Base-by-base conservation (phyloP, 2,329 filamentous ascomycete genomes). In the Arachnomyces sp. region DNA sequence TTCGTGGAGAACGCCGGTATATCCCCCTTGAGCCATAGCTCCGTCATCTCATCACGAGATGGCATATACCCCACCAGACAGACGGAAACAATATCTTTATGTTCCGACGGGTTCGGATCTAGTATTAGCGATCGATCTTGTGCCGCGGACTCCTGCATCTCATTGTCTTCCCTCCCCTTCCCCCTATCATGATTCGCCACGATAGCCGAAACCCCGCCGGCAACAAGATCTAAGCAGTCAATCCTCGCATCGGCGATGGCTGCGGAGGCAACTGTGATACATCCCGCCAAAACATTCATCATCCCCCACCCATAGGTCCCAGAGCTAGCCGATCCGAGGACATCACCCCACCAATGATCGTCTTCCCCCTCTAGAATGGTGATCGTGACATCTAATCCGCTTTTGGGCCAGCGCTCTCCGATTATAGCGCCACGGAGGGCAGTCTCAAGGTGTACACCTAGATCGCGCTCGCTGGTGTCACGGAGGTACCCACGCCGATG, bases 351-450 rank as follows among this genome's bases (percentile, higher is more conserved):
- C 72, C 76, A 80, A 28, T 71, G 69, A 53, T 90, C 84, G 59
- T 95, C 86, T 56, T 96, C 92, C 3, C 87, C 90, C 66, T 98
- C 92, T 13, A 98, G 72, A 36, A 98, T 80, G 0, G 88, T 95
- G 36, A 98, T 80, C 13, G 95, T 82, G 31, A 98, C 82, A 59
- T 98, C 92, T n/a, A 95, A 82, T 33, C 87, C 89, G 60, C 87
- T 95, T 71, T 98, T 98, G n/a, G 92, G 92, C 86, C 90, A 98
- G 43, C 90, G 75, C 59, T 95, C 89, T 11, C 87, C 88, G 56
- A 96, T 90, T 37, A 96, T 80, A 6, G 87, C 85, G 1, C 90
- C 90, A 28, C 88, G 78, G 37, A 98, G 72, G 17, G 92, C 89
- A 12, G 87, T 90, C 63, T 96, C 89, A 3, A 98, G 71, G 60